A percentile compares a stretch with the other conserved stretches of the same genome.
Evolutionary conservation across 2,329 filamentous ascomycete species (phyloP).

Genomic region (Fusarium mexicanum): DNA sequence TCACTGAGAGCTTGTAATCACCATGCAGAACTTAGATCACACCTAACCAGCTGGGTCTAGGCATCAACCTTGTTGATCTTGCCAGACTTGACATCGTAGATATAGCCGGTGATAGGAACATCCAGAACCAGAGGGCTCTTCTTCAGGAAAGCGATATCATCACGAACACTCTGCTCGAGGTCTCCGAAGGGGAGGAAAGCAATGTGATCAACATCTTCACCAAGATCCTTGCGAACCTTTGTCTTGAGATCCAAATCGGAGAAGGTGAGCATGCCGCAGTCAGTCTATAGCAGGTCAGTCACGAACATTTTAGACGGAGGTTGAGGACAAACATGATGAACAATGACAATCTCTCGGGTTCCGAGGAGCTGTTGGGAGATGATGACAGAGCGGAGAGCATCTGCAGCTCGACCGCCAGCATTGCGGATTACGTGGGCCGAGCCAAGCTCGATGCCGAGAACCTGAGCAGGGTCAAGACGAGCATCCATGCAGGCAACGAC

Average conservation of each 20-base stretch:
- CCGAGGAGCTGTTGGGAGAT: conserved; percentile 83
- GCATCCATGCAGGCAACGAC: conserved; percentile 84
- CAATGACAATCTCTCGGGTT: conserved; percentile 76
- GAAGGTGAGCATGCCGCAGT: conserved; percentile 71
- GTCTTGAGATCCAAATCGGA: conserved; percentile 64
- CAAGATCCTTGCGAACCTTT: conserved; percentile 68
- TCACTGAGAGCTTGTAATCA: not conserved
- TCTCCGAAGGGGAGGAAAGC: conserved; percentile 75
- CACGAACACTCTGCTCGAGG: conserved; percentile 69
- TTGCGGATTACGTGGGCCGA: conserved; percentile 86
- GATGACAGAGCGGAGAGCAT: conserved; percentile 77
- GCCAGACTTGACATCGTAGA: conserved; percentile 82
- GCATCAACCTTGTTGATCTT: conserved; percentile 51
- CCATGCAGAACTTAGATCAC: not conserved
- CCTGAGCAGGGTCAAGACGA: conserved; percentile 65
- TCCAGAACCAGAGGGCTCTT: conserved; percentile 67
- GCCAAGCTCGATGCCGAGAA: conserved; percentile 53
- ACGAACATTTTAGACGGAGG: fast-evolving
- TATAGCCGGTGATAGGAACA: conserved; percentile 75
- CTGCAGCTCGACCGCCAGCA: conserved; percentile 71
- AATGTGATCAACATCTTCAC: conserved; percentile 58
- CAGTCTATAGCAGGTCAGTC: conserved; percentile 34
- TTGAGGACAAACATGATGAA: conserved; percentile 65
- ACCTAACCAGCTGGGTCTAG: fast-evolving
- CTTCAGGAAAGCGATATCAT: conserved; percentile 73